Evolutionary conservation across 2,329 filamentous ascomycete genomes (phyloP).

Genomic region (Tolypocladium ophioglossoides): DNA sequence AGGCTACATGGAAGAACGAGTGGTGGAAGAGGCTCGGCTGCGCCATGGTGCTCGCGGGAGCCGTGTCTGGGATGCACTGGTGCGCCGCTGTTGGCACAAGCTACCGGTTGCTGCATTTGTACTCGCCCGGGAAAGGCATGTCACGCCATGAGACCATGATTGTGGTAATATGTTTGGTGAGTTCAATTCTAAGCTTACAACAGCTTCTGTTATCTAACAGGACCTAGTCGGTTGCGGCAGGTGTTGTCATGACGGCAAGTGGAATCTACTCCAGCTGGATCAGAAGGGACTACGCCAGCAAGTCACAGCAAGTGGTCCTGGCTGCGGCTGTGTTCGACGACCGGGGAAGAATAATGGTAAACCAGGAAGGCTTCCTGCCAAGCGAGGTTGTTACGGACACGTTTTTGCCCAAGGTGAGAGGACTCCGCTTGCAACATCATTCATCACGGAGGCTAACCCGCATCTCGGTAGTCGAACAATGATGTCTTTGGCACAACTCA

Average conservation of each 20-base stretch:
- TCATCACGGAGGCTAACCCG: neutral
- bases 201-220: neutral
- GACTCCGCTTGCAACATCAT: neutral
- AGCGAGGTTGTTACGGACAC: slow-evolving; percentile 70
- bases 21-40: slow-evolving; percentile 65
- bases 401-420: slow-evolving; percentile 52
- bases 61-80: slow-evolving; percentile 82
- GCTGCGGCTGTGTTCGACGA: slow-evolving; percentile 58
- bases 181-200: slow-evolving; percentile 11
- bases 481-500: slow-evolving; percentile 70
- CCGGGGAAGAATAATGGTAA: slow-evolving; percentile 56
- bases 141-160: slow-evolving; percentile 26
- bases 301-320: slow-evolving; percentile 49
- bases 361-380: slow-evolving; percentile 57
- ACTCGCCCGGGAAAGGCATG: slow-evolving; percentile 16
- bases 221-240: slow-evolving; percentile 47
- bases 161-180: slow-evolving; percentile 60
- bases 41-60: slow-evolving; percentile 58
- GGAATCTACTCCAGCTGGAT: slow-evolving; percentile 30
- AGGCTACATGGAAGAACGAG: slow-evolving; percentile 62
- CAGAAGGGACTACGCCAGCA: slow-evolving; percentile 41
- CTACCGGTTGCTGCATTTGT: slow-evolving; percentile 43
- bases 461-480: slow-evolving; percentile 6
- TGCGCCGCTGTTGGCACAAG: slow-evolving; percentile 59
- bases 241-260: slow-evolving; percentile 45